Evolutionary conservation across 1,284 basidiomycete species (phyloP).

Genomic region (Cutaneotrichosporon daszewskae): DNA sequence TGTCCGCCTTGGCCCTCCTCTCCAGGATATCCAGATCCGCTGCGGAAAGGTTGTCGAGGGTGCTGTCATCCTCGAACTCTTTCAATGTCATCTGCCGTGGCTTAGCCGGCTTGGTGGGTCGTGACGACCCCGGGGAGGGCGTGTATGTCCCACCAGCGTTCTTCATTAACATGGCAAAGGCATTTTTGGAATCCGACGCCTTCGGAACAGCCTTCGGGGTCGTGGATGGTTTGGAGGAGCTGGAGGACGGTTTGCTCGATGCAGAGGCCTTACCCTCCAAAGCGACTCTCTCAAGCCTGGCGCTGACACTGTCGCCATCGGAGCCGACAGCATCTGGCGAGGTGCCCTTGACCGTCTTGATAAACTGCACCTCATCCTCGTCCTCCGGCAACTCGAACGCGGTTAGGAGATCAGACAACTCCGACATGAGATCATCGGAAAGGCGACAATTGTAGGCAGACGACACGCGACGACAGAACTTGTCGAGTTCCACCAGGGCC

Average conservation of each 20-base stretch:
- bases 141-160: slow-evolving; percentile 24
- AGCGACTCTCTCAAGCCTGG: neutral
- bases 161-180: slow-evolving; percentile 45
- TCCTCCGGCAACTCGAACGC: slow-evolving; percentile 34
- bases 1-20: slow-evolving; percentile 27
- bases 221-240: too few species aligned
- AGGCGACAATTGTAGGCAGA: slow-evolving; percentile 42
- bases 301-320: neutral
- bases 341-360: slow-evolving; percentile 13
- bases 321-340: neutral
- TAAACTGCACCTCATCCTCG: slow-evolving; percentile 42
- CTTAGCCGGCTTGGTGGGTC: slow-evolving; percentile 5
- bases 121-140: slow-evolving; percentile 2
- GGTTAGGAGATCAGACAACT: slow-evolving; percentile 42
- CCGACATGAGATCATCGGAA: slow-evolving; percentile 43
- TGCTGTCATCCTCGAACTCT: slow-evolving; percentile 33
- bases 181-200: slow-evolving; percentile 26
- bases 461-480: slow-evolving; percentile 39
- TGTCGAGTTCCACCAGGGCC: slow-evolving; percentile 40
- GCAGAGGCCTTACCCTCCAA: neutral
- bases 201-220: too few species aligned
- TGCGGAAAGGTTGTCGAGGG: slow-evolving; percentile 32
- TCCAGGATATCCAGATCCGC: slow-evolving; percentile 40
- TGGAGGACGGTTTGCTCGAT: slow-evolving; percentile 3
- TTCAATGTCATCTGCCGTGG: slow-evolving; percentile 21